Base-by-base conservation (phyloP, 306 rosid genomes). In the Rosa rugosa region DNA sequence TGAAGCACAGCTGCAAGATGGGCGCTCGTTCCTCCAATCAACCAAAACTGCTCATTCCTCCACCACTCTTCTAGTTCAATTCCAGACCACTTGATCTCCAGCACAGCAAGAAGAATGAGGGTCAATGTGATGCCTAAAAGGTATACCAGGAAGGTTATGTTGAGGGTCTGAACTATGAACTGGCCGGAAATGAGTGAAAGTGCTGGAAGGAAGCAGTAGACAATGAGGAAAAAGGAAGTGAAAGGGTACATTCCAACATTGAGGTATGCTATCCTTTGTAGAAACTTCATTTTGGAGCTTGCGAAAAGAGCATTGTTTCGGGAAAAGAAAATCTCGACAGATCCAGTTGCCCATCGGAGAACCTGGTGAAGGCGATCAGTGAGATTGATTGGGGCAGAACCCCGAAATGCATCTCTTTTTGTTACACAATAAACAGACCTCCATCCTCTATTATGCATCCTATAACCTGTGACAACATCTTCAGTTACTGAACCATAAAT, bases 391-490 rank as follows among this genome's bases (percentile, higher is more conserved):
- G 94, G 97, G 34, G 97, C 97, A 60, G 86, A 84, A n/a, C 97
- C 97, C 0, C 94, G 88, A 49, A 91, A 91, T 6, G 97, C 94
- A 75, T 91, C 97, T 16, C 94, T 85, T 76, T 91, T 91, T 14
- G 97, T 91, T 31, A 89, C 97, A 79, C 97, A 91, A 54, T 89
- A 91, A 13, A 89, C 4, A 20, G 97, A 91, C 12, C 53, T 79
- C 97, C 97, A 91, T 80, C 97, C 97, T 18, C 94, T 83, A 31
- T 91, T 89, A 83, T 91, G 97, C 97, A 91, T 91, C 71, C 97
- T 84, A 34, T 88, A 89, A 18, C 97, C 94, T 3, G 97, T 91
- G 56, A 91, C 97, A 49, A 91, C 97, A 80, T 91, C 97, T 75
- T 91, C 97, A 1, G 97, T 91, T 8, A 91, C 97, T 0, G 94